Percentiles rank a stretch among this genome's conserved stretches.
Conservation (phyloP, 805 yeast genomes). For the Hemisphaericaspora nanyangensis region DNA sequence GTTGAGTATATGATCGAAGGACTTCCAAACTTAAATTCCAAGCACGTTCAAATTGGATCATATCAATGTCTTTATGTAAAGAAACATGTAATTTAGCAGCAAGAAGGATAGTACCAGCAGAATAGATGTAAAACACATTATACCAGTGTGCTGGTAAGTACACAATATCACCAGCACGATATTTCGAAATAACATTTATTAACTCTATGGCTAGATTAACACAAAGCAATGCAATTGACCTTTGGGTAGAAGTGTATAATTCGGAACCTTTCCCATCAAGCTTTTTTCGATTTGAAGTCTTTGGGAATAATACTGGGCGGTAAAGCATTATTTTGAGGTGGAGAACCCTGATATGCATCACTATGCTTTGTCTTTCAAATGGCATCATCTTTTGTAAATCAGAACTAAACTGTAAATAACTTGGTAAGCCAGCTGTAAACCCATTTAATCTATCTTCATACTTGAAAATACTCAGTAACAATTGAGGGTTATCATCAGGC, state of each 20-base stretch:
- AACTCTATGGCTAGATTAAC: conserved; percentile 10
- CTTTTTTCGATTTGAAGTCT: conserved; percentile 1
- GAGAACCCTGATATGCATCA: conserved; percentile 8
- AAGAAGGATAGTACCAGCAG: conserved; percentile 17
- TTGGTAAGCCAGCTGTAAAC: conserved; percentile 8
- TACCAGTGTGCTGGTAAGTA: conserved; percentile 19
- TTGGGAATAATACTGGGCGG: conserved; percentile 9
- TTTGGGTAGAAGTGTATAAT: conserved; percentile 7
- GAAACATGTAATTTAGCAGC: conserved; percentile 18
- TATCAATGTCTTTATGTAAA: conserved; percentile 10
- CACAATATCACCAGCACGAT: conserved; percentile 8
- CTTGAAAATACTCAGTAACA: conserved; percentile 7
- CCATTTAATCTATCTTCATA: conserved; percentile 8
- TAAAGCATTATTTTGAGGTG: conserved; percentile 11
- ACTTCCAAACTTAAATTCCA: conserved; percentile 9
- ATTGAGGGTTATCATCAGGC: conserved; percentile 5
- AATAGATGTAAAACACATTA: conserved; percentile 16
- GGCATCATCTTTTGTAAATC: conserved; percentile 5
- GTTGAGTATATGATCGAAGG: conserved; percentile 7
- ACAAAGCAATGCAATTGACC: conserved; percentile 8
- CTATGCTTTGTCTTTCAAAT: conserved; percentile 10
- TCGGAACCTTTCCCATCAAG: conserved; percentile 1
- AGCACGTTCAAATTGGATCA: conserved; percentile 2
- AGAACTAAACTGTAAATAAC: conserved; percentile 6
- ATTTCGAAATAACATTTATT: conserved; percentile 7